A percentile compares a stretch with the other conserved stretches of the same genome.
These are phyloP conservation scores for Didymosphaeria variabile DNA, from an alignment of 2,329 filamentous ascomycete genomes.

Conservation along the genomic window DNA sequence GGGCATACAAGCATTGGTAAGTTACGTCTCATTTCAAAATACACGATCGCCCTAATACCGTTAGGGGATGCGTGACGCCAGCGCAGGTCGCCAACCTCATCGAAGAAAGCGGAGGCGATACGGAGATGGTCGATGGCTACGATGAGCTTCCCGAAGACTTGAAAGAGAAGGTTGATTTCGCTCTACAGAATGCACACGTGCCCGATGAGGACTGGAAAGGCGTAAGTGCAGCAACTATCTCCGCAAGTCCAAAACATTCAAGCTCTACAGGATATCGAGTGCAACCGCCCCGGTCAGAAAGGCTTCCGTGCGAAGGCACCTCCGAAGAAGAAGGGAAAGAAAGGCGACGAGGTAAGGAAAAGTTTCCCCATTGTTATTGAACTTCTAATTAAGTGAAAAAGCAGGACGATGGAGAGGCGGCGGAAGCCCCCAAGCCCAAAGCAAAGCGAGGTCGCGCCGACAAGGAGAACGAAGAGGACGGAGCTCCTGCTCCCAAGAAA, in stretches of 20 bases:
- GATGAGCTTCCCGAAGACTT: slow-evolving; percentile 76
- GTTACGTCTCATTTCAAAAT: slow-evolving; percentile 30
- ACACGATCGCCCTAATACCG: slow-evolving; percentile 19
- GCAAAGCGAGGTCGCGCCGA: slow-evolving; percentile 50
- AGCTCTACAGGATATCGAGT: slow-evolving; percentile 71
- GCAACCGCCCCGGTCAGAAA: slow-evolving; percentile 73
- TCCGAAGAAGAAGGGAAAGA: slow-evolving; percentile 45
- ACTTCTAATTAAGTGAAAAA: slow-evolving; percentile 10
- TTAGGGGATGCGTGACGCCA: slow-evolving; percentile 89
- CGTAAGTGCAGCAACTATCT: slow-evolving; percentile 63
- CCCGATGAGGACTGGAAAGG: slow-evolving; percentile 88
- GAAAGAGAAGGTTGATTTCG: slow-evolving; percentile 77
- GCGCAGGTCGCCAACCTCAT: slow-evolving; percentile 73
- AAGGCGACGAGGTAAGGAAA: slow-evolving; percentile 31
- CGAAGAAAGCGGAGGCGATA: slow-evolving; percentile 65
- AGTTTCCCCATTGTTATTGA: background rate
- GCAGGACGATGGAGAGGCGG: slow-evolving; percentile 34
- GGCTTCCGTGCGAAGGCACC: slow-evolving; percentile 64
- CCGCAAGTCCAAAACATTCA: slow-evolving; percentile 45
- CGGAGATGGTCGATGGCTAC: slow-evolving; percentile 78
- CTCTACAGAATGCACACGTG: slow-evolving; percentile 80
- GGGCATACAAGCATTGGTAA: slow-evolving; percentile 88
- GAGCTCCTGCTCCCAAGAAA: slow-evolving; percentile 44
- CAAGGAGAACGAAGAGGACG: slow-evolving; percentile 38
- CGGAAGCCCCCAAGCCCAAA: slow-evolving; percentile 48